Percentiles rank a stretch among this genome's conserved stretches.
Conservation (phyloP, 441 rosid species). For the Codiaeum variegatum region DNA sequence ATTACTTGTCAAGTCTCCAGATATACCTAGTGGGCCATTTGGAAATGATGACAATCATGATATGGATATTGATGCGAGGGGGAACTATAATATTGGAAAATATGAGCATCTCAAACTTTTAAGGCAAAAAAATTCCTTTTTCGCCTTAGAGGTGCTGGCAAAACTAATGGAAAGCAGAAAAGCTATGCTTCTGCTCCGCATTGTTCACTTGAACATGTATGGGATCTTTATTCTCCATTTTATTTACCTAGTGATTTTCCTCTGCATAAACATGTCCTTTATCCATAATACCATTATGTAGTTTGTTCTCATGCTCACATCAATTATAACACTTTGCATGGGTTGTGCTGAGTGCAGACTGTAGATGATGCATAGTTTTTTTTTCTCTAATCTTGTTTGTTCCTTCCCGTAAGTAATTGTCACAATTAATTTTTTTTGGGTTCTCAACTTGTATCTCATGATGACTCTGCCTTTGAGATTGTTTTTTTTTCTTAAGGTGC, state of each 20-base stretch:
- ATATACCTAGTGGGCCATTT: slow-evolving; percentile 18
- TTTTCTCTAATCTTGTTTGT: background rate
- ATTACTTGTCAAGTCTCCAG: slow-evolving; percentile 27
- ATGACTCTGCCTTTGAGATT: background rate
- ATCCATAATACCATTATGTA: background rate
- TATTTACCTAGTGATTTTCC: slow-evolving; percentile 11
- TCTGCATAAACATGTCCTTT: background rate
- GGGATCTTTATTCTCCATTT: slow-evolving; percentile 19
- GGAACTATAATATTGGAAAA: slow-evolving; percentile 19
- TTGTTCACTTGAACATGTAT: slow-evolving; percentile 55
- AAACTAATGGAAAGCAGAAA: slow-evolving; percentile 46
- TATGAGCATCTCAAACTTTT: slow-evolving; percentile 36
- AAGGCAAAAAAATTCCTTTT: slow-evolving; percentile 37
- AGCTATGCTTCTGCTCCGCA: slow-evolving; percentile 45
- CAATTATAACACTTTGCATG: background rate
- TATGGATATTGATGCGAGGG: slow-evolving; percentile 38
- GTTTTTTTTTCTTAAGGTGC: background rate
- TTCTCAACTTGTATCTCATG: background rate
- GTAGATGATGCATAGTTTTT: background rate
- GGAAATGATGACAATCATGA: slow-evolving; percentile 30
- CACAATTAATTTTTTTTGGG: background rate
- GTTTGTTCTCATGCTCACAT: background rate
- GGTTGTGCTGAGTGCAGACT: background rate
- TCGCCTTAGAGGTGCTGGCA: slow-evolving; percentile 47
- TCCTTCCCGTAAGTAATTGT: background rate